Conservation (phyloP, 2,329 filamentous ascomycete genomes). For the Beauveria medogensis region DNA sequence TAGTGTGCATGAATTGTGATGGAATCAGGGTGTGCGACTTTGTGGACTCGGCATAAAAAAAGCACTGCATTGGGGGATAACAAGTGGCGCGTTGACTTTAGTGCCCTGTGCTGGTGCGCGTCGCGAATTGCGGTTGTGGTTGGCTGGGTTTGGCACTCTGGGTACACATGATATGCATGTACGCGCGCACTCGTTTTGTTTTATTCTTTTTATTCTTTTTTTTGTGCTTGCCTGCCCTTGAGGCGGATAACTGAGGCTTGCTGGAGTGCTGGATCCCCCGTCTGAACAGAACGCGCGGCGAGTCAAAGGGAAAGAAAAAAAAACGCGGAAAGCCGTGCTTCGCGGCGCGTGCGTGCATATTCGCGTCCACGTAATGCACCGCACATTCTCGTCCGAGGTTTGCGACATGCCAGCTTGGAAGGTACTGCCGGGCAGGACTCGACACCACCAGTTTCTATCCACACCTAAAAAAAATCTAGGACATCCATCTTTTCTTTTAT, state of each 20-base stretch:
- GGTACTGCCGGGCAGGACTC: background rate
- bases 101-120: slow-evolving; percentile 1
- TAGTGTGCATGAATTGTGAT: slow-evolving; percentile 9
- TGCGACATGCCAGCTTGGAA: slow-evolving; percentile 6
- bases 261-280: background rate
- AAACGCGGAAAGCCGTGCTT: background rate
- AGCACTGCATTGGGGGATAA: background rate
- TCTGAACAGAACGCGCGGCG: background rate
- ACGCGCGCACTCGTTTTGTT: background rate
- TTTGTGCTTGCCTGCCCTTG: background rate
- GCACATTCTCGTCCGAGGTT: slow-evolving; percentile 5
- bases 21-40: background rate
- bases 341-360: slow-evolving; percentile 4
- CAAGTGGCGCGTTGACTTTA: background rate
- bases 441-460: background rate
- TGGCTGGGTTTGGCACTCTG: background rate
- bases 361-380: background rate
- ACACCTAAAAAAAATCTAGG: background rate
- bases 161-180: background rate
- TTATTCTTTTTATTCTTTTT: background rate
- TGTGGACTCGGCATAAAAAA: slow-evolving; percentile 9
- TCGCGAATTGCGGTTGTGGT: background rate
- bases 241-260: background rate
- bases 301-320: background rate
- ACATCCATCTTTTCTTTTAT: background rate